Evolutionary conservation across 768 basidiomycete genomes (phyloP).

Genomic region (Lentinula edodes): DNA sequence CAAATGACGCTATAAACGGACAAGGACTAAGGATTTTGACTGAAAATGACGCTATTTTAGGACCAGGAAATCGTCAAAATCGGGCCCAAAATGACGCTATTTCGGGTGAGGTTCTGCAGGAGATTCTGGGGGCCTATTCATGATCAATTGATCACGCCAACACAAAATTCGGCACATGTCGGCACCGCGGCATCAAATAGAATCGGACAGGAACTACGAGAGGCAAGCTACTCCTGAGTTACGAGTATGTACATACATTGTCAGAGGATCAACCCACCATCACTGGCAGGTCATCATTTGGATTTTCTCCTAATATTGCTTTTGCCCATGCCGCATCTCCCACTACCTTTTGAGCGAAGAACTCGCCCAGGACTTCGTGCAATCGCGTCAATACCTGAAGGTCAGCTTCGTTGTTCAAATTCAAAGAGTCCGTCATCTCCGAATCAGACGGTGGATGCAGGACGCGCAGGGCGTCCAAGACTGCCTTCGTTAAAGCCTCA

Average conservation of each 20-base stretch:
- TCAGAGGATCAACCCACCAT: not conserved
- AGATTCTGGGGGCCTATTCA: too few relatives aligned
- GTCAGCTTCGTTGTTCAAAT: slow-evolving; percentile 45
- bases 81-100: too few relatives aligned
- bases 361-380: slow-evolving; percentile 51
- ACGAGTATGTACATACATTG: not conserved
- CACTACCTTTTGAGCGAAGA: slow-evolving; percentile 52
- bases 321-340: slow-evolving; percentile 63
- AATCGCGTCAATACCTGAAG: slow-evolving; percentile 39
- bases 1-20: too few relatives aligned
- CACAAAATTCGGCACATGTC: too few relatives aligned
- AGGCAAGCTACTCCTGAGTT: too few relatives aligned
- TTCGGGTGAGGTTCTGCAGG: too few relatives aligned
- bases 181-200: too few relatives aligned
- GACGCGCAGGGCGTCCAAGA: slow-evolving; percentile 61
- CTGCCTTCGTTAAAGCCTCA: slow-evolving; percentile 46
- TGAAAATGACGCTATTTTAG: too few relatives aligned
- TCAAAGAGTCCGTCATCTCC: slow-evolving; percentile 53
- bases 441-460: slow-evolving; percentile 55
- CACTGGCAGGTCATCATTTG: not conserved
- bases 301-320: slow-evolving; percentile 41
- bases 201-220: too few relatives aligned
- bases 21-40: too few relatives aligned
- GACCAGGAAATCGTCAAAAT: too few relatives aligned
- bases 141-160: too few relatives aligned